Percentiles rank a stretch among this genome's conserved stretches.
These are phyloP conservation scores for Acanthamoeba triangularis DNA, from an alignment of 208 protist species.

Conservation along the genomic window DNA sequence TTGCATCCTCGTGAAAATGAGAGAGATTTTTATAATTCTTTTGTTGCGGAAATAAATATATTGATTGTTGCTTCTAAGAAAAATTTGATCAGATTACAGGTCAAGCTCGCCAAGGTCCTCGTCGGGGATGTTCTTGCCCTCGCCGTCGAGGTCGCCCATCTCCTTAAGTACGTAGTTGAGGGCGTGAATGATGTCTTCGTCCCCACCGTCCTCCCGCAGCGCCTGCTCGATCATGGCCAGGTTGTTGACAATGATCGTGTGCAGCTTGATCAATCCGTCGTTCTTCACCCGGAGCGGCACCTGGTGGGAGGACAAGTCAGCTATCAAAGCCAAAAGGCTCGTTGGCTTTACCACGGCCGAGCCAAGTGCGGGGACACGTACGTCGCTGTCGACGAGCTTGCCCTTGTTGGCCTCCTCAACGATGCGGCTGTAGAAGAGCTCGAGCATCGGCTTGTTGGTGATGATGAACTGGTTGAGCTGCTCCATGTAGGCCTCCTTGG, in stretches of 20 bases:
- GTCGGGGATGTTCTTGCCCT: constrained; percentile 3
- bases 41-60: background rate
- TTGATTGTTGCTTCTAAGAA: too few relatives aligned
- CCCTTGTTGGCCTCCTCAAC: constrained; percentile 14
- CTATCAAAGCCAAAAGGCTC: background rate
- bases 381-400: constrained; percentile 9
- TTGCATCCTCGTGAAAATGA: background rate
- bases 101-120: constrained; percentile 29
- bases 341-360: too few relatives aligned
- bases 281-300: constrained; percentile 3
- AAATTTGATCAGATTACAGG: background rate
- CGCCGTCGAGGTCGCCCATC: constrained; percentile 49
- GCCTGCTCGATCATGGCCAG: background rate
- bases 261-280: background rate
- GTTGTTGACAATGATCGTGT: constrained; percentile 4
- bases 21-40: background rate
- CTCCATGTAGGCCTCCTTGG: constrained; percentile 71
- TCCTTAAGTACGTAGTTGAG: constrained; percentile 65
- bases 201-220: constrained; percentile 7
- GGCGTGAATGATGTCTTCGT: constrained; percentile 14
- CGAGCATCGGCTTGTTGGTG: constrained; percentile 52
- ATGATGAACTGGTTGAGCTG: constrained; percentile 55
- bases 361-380: background rate
- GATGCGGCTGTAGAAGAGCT: constrained; percentile 20
- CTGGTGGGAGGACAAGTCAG: background rate